A percentile compares a stretch with the other conserved stretches of the same genome.
phyloP scores from a whole-genome alignment of 805 yeast genomes.

The Yarrowia divulgata region DNA sequence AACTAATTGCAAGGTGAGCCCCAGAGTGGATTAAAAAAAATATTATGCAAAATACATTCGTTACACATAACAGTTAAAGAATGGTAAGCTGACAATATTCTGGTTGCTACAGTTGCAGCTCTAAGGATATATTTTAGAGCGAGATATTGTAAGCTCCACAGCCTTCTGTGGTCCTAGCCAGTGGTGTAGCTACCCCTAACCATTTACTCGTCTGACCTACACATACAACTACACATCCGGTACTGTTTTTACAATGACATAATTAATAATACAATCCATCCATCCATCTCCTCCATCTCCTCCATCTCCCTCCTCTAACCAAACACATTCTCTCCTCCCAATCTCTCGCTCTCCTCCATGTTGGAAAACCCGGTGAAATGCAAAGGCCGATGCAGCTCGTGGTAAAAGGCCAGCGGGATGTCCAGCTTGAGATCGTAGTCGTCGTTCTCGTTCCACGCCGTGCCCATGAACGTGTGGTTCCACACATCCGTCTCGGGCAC shows the following conservation, averaged over 20 bases:
- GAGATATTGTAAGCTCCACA: too few species aligned
- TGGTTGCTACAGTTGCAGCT: too few species aligned
- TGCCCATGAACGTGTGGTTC: slow-evolving; percentile 91
- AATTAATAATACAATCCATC: slow-evolving; percentile 1
- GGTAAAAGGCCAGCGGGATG: slow-evolving; percentile 81
- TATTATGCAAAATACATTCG: too few species aligned
- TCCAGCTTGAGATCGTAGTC: slow-evolving; percentile 73
- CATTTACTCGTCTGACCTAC: too few species aligned
- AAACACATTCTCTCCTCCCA: slow-evolving; percentile 24
- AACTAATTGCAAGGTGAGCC: too few species aligned
- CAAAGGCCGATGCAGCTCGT: slow-evolving; percentile 84
- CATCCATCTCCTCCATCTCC: background rate
- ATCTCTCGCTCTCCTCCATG: slow-evolving; percentile 26
- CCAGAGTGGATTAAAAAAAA: too few species aligned
- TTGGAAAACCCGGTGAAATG: slow-evolving; percentile 74
- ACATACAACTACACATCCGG: too few species aligned
- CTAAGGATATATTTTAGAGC: too few species aligned
- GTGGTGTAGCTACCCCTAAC: too few species aligned
- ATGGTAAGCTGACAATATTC: too few species aligned
- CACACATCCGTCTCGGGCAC: slow-evolving; percentile 86
- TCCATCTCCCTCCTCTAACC: background rate
- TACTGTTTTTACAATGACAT: background rate
- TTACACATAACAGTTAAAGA: too few species aligned
- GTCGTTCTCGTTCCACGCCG: slow-evolving; percentile 73
- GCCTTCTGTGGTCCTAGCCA: too few species aligned